Evolutionary conservation across 129 eudicot genomes (phyloP).

Genomic region (Escallonia herrerae): DNA sequence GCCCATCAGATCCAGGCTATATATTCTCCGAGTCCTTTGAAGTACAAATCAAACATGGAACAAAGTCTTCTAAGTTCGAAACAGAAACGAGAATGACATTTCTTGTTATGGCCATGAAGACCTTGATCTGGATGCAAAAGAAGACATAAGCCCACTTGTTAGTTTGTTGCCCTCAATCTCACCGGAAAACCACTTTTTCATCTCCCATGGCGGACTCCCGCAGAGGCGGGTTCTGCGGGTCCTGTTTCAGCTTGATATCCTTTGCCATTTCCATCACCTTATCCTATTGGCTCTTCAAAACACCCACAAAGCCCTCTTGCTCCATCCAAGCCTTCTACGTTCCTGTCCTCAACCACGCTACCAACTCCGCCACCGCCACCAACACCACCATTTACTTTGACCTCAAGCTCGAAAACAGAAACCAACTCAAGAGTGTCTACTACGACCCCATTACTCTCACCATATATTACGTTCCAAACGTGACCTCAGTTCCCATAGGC

Average conservation of each 20-base stretch:
- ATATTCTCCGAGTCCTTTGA: too few species aligned
- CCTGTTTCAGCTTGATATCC: conserved; percentile 40
- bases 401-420: conserved; percentile 51
- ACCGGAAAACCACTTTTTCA: not conserved
- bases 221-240: conserved; percentile 30
- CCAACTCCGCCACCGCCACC: conserved; percentile 20
- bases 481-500: conserved; percentile 15
- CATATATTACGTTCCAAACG: conserved; percentile 16
- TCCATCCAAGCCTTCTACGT: conserved; percentile 56
- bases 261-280: conserved; percentile 36
- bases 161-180: too few species aligned
- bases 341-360: conserved; percentile 45
- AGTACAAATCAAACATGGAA: too few species aligned
- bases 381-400: conserved; percentile 42
- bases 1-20: too few species aligned
- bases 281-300: conserved; percentile 50
- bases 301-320: conserved; percentile 36
- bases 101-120: too few species aligned
- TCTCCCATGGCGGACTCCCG: conserved; percentile 23
- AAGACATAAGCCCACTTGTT: too few species aligned
- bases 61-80: too few species aligned
- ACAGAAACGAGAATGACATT: too few species aligned
- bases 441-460: conserved; percentile 24
- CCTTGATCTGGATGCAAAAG: too few species aligned
- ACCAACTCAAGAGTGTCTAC: conserved; percentile 53